Percentiles rank a stretch among this genome's conserved stretches.
phyloP scores from a whole-genome alignment of 2,329 filamentous ascomycete genomes.

The Fusarium verrucosum region DNA sequence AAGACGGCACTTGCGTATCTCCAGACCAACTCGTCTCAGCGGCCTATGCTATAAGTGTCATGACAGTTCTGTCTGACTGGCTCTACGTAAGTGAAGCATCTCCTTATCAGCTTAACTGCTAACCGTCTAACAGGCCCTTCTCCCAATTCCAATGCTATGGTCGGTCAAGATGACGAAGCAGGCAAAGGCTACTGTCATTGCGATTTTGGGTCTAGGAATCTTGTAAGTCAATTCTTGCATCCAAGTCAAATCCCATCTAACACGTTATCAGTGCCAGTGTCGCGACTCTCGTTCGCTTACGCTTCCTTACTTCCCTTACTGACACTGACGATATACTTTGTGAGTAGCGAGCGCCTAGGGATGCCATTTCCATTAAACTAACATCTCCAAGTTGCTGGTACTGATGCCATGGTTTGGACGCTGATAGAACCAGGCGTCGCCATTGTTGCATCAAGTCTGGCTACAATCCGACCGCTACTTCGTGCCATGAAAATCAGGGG shows the following conservation, averaged over 20 bases:
- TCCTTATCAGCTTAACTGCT: background rate
- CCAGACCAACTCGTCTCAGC: slow-evolving; percentile 56
- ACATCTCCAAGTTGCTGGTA: slow-evolving; percentile 54
- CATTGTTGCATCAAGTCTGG: slow-evolving; percentile 63
- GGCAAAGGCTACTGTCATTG: slow-evolving; percentile 61
- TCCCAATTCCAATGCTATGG: slow-evolving; percentile 66
- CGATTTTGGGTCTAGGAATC: slow-evolving; percentile 60
- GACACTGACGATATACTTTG: slow-evolving; percentile 59
- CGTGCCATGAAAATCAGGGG: slow-evolving; percentile 58
- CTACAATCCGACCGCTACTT: slow-evolving; percentile 64
- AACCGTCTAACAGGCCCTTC: slow-evolving; percentile 51
- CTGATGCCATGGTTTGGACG: slow-evolving; percentile 65
- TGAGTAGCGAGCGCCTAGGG: slow-evolving; percentile 40
- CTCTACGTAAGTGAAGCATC: slow-evolving; percentile 53
- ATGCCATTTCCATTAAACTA: slow-evolving; percentile 7
- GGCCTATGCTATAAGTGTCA: slow-evolving; percentile 61
- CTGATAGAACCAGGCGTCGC: slow-evolving; percentile 66
- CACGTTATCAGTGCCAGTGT: slow-evolving; percentile 55
- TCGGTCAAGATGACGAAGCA: slow-evolving; percentile 62
- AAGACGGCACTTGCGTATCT: slow-evolving; percentile 54
- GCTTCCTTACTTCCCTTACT: slow-evolving; percentile 57
- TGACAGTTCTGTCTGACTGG: slow-evolving; percentile 65
- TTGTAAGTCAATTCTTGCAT: slow-evolving; percentile 51
- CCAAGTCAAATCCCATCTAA: slow-evolving; percentile 15
- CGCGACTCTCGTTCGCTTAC: slow-evolving; percentile 63